phyloP scores from a whole-genome alignment of 257 asterid species.

The Phtheirospermum japonicum region DNA sequence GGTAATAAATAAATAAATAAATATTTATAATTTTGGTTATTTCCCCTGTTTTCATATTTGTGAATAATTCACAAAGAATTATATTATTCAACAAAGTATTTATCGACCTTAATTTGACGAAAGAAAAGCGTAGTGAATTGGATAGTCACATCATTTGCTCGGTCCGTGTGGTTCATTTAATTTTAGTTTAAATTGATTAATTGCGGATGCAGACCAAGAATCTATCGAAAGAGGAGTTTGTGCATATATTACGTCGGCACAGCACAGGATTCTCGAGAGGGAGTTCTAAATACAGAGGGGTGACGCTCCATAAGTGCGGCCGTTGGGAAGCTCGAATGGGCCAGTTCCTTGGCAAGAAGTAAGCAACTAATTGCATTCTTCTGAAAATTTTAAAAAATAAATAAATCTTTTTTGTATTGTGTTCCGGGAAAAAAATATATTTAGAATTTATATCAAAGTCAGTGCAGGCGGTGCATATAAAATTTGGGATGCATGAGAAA shows the following conservation, averaged over 20 bases:
- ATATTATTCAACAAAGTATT: no score
- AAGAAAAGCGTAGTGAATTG: not conserved
- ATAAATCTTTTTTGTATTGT: no score
- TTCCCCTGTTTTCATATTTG: not conserved
- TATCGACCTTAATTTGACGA: no score
- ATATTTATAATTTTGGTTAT: not conserved
- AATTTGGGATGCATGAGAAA: no score
- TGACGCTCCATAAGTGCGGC: constrained; percentile 60
- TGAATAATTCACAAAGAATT: not conserved
- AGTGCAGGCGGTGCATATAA: not conserved
- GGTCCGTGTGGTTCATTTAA: not conserved
- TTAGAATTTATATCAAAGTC: not conserved
- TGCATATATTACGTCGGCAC: constrained; percentile 50
- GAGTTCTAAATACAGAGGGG: constrained; percentile 60
- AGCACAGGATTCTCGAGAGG: constrained; percentile 62
- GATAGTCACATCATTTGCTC: not conserved
- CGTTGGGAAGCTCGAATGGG: constrained; percentile 73
- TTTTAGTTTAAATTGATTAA: no score
- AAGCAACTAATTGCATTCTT: constrained; percentile 1
- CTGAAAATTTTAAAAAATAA: no score
- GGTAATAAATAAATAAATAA: constrained; percentile 12
- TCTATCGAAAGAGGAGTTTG: constrained; percentile 52
- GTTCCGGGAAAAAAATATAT: no score
- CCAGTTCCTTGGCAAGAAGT: constrained; percentile 58
- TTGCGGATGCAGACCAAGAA: constrained; percentile 35